Evolutionary conservation across 148 eudicot genomes (phyloP).

Genomic region (Vaccinium myrtillus): DNA sequence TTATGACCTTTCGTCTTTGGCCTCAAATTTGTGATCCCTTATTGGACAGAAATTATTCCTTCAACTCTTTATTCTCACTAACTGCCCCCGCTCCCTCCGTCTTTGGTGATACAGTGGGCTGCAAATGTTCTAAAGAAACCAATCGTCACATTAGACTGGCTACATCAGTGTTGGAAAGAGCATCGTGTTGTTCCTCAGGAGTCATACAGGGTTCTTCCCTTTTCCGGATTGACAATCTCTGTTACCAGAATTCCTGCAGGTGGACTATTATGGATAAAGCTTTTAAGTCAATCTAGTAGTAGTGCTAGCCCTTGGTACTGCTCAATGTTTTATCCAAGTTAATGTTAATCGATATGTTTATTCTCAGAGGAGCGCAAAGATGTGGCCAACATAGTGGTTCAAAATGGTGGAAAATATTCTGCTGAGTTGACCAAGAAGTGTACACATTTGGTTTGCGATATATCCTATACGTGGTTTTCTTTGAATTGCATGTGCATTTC

Average conservation of each 20-base stretch:
- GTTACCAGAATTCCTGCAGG: constrained; percentile 87
- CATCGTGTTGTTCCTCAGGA: constrained; percentile 93
- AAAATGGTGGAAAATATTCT: constrained; percentile 96
- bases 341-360: background rate
- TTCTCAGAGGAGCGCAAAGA: constrained; percentile 78
- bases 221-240: constrained; percentile 76
- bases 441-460: constrained; percentile 90
- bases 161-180: constrained; percentile 96
- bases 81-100: background rate
- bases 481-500: background rate
- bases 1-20: background rate
- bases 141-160: constrained; percentile 75
- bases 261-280: constrained; percentile 22
- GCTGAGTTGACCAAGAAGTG: constrained; percentile 87
- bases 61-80: background rate
- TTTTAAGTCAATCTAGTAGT: background rate
- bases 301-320: background rate
- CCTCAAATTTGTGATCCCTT: constrained; percentile 3
- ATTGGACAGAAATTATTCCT: constrained; percentile 1
- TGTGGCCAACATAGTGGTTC: constrained; percentile 74
- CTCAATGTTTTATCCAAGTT: background rate
- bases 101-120: constrained; percentile 71
- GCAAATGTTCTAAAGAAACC: constrained; percentile 66
- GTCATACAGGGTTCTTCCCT: constrained; percentile 78
- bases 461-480: constrained; percentile 54